Evolutionary conservation across 108 stramenopile species (phyloP).

Genomic region (Cylindrotheca closterium): DNA sequence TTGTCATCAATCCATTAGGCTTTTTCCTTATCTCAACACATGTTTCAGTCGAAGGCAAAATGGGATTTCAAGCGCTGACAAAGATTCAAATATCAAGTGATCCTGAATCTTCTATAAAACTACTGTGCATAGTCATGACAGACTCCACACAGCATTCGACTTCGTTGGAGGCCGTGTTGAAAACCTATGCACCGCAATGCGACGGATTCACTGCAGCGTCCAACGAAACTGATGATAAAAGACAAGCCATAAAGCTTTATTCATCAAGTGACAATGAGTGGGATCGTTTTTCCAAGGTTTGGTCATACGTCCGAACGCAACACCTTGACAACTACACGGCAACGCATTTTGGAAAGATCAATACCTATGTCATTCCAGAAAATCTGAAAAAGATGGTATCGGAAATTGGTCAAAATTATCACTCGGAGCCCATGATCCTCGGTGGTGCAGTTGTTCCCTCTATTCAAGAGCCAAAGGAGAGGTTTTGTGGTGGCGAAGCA

Average conservation of each 20-base stretch:
- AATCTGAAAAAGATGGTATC: conserved; percentile 56
- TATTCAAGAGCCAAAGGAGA: conserved; percentile 34
- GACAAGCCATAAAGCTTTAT: too few species aligned
- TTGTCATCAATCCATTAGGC: too few species aligned
- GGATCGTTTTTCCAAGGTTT: conserved; percentile 41
- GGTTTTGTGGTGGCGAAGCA: conserved; percentile 77
- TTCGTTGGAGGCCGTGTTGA: conserved; percentile 31
- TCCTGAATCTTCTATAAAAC: conserved; percentile 25
- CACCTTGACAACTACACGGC: conserved; percentile 46
- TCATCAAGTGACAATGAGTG: conserved; percentile 10
- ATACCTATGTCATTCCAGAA: conserved; percentile 78
- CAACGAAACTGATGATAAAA: too few species aligned
- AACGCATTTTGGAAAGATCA: conserved; percentile 83
- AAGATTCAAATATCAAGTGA: conserved; percentile 84
- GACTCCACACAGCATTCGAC: conserved; percentile 19
- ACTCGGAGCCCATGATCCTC: conserved; percentile 1
- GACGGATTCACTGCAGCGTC: conserved; percentile 70
- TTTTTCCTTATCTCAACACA: too few species aligned
- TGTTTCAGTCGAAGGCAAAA: conserved; percentile 42
- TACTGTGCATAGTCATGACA: conserved; percentile 69
- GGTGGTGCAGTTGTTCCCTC: conserved; percentile 13
- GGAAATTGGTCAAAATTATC: conserved; percentile 7
- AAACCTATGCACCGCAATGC: conserved; percentile 66
- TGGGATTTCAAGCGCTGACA: conserved; percentile 56
- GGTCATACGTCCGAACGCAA: conserved; percentile 68